Percentiles rank a stretch among this genome's conserved stretches.
Evolutionary conservation across 2,329 filamentous ascomycete genomes (phyloP).

Genomic region (Alternaria panax): DNA sequence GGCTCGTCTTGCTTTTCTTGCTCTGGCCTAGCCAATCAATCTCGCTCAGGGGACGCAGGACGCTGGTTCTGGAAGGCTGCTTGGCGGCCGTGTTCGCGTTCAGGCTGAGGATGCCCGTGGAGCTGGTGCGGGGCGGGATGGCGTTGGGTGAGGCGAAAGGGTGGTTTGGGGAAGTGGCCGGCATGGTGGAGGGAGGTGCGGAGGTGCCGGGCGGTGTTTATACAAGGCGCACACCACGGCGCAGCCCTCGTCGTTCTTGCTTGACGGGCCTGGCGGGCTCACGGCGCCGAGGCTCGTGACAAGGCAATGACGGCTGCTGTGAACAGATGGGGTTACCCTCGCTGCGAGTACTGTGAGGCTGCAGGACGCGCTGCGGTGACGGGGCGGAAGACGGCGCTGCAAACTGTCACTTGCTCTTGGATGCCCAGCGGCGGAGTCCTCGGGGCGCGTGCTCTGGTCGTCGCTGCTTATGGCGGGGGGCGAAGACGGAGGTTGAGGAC

Average conservation of each 20-base stretch:
- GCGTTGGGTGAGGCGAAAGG: conserved; percentile 50
- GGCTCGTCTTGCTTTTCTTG: conserved; percentile 48
- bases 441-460: conserved; percentile 4
- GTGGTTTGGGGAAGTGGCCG: conserved; percentile 26
- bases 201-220: conserved; percentile 3
- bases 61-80: conserved; percentile 32
- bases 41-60: conserved; percentile 49
- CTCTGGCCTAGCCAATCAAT: conserved; percentile 51
- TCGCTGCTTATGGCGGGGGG: background rate
- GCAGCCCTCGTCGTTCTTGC: background rate
- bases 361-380: conserved; percentile 14
- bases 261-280: conserved; percentile 10
- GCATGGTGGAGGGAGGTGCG: conserved; percentile 24
- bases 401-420: conserved; percentile 1
- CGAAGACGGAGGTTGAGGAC: background rate
- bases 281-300: conserved; percentile 8
- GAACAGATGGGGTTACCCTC: conserved; percentile 2
- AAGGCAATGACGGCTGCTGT: conserved; percentile 14
- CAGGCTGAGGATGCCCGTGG: conserved; percentile 43
- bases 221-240: background rate
- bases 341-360: background rate
- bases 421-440: conserved; percentile 5
- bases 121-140: conserved; percentile 51
- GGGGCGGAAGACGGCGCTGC: background rate
- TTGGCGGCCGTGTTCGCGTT: conserved; percentile 35